Percentiles rank a stretch among this genome's conserved stretches.
phyloP scores from a whole-genome alignment of 345 rosid genomes.

The Citropsis articulata region DNA sequence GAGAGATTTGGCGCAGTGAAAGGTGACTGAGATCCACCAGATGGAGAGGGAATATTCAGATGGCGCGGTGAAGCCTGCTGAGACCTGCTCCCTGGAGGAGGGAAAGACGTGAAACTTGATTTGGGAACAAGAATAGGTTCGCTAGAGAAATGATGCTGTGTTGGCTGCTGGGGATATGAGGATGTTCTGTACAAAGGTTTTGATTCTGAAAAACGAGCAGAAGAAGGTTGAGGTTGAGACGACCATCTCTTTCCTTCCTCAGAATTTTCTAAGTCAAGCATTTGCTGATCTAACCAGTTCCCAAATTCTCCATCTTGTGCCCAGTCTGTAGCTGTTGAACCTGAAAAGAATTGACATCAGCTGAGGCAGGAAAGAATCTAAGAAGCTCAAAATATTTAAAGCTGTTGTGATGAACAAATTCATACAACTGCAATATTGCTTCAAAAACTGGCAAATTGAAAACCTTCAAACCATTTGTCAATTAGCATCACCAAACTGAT shows the following conservation, averaged over 20 bases:
- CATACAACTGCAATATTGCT: neutral
- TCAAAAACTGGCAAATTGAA: neutral
- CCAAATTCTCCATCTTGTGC: slow-evolving; percentile 73
- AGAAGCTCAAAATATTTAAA: slow-evolving; percentile 2
- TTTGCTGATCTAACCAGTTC: slow-evolving; percentile 70
- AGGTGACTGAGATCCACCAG: slow-evolving; percentile 51
- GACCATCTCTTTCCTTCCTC: slow-evolving; percentile 83
- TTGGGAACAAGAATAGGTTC: slow-evolving; percentile 68
- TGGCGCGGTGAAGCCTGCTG: slow-evolving; percentile 61
- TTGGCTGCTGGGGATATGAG: slow-evolving; percentile 79
- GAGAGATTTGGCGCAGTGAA: slow-evolving; percentile 58
- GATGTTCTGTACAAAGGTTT: slow-evolving; percentile 81
- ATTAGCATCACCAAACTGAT: neutral
- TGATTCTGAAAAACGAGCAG: slow-evolving; percentile 44
- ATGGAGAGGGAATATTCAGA: slow-evolving; percentile 46
- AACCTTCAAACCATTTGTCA: neutral
- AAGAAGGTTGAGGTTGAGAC: slow-evolving; percentile 61
- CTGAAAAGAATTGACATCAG: slow-evolving; percentile 38
- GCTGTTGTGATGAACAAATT: neutral
- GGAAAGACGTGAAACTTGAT: slow-evolving; percentile 77
- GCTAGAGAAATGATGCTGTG: slow-evolving; percentile 58
- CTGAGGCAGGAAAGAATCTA: neutral
- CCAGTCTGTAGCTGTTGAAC: slow-evolving; percentile 92
- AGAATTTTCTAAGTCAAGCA: slow-evolving; percentile 47
- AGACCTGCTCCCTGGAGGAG: slow-evolving; percentile 66